Evolutionary conservation across 441 rosid genomes (phyloP), one percentile per base, ranked within the genome.

Genomic region (Brassica hybrid): DNA sequence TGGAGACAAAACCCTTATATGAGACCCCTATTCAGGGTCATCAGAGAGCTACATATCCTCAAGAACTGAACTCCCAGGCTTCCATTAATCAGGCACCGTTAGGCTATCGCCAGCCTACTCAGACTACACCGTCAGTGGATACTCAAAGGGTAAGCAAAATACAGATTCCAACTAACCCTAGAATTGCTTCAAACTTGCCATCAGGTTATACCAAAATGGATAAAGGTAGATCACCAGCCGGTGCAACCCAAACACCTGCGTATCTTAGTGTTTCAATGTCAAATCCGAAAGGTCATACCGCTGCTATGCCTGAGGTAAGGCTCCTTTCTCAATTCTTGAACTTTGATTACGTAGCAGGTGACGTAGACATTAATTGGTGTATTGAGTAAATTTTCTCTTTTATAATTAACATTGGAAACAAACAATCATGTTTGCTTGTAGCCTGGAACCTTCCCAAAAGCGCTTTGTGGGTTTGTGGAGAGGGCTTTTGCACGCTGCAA

Each of bases 131-230:
- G 25, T 61, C 88, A 52, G 68, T 83, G 41, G 95, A 90, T 81
- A 69, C 91, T 10, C 90, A 78, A 82, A 91, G 93, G 85, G 91
- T 80, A 83, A 87, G 87, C 90, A 92, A 88, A 83, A 75, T 94
- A 82, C 97, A 94, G 90, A 91, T 94, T 81, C 97, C 90, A 71
- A 92, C 98, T 82, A 96, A 96, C 86, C 99, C 98, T 79, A 90
- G 94, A 86, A 93, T 94, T 85, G 96, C 93, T 81, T 87, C 98
- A 79, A 91, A 90, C 85, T 83, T 94, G 87, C 90, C 90, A 70
- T 69, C 86, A 77, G 94, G 93, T 80, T 82, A 86, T 63, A 75
- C 87, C 57, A 96, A 91, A 86, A 72, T 85, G 48, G 89, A 89
- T 10, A 96, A 89, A 87, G 97, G 83, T 74, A 80, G 87, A 75